Base-by-base conservation (phyloP, 2,329 filamentous ascomycete genomes). In the Epicoccum nigrum region DNA sequence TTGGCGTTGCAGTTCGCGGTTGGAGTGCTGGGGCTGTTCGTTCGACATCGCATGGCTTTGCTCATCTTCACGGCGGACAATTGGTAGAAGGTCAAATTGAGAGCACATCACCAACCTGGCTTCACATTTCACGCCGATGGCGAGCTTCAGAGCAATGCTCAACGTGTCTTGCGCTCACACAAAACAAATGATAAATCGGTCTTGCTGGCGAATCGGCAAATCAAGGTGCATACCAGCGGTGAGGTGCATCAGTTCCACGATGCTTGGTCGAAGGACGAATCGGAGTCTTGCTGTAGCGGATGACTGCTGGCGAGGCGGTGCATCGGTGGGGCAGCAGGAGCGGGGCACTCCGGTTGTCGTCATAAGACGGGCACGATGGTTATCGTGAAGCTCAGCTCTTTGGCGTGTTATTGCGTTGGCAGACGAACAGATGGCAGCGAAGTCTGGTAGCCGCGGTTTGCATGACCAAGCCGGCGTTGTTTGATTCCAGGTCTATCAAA, bases 51-150 rank as follows among this genome's bases (percentile, higher is more conserved):
- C 56, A 83, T 97, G 59, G 94, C 94, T 35, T 77, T 96, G 67
- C 80, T 94, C 61, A 84, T 99, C 61, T 99, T 99, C 79, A 88
- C 88, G 71, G 85, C 89, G 70, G 94, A 99, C 76, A 99, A 99
- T 56, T 65, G 63, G 68, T 72, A 65, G 20, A 56, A 15, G 19
- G 15, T 23, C n/a, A n/a, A n/a, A 27, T 27, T 27, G 23, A 27
- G 23, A 6, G 23, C 23, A 6, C 23, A 11, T 27, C 23, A 27
- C 6, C 23, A 27, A n/a, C n/a, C n/a, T n/a, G n/a, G n/a, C n/a
- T n/a, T n/a, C n/a, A n/a, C n/a, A n/a, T n/a, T n/a, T n/a, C n/a
- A n/a, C n/a, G n/a, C n/a, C n/a, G n/a, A n/a, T n/a, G n/a, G n/a
- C n/a, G n/a, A n/a, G n/a, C n/a, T n/a, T n/a, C n/a, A n/a, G n/a